These are phyloP conservation scores for Podospora sp. DNA, from an alignment of 495 filamentous ascomycete species.

Conservation along the genomic window DNA sequence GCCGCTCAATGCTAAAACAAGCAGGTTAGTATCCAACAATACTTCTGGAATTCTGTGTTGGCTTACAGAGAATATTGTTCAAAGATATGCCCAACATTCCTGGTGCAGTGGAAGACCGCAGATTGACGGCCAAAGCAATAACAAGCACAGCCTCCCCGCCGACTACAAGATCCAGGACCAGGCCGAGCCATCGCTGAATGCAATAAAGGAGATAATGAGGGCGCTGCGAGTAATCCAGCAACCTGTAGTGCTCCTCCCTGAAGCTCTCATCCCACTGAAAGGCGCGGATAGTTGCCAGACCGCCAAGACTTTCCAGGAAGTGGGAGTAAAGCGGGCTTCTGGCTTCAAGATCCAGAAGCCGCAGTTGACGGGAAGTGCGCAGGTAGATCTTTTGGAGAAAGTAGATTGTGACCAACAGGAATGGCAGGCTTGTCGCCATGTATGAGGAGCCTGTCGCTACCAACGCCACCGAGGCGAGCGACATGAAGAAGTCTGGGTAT, in stretches of 20 bases:
- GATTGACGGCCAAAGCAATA: slow-evolving; percentile 47
- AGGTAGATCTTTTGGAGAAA: slow-evolving; percentile 64
- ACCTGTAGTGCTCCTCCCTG: slow-evolving; percentile 29
- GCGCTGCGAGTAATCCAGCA: slow-evolving; percentile 43
- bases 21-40: too few species aligned
- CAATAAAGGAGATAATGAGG: slow-evolving; percentile 48
- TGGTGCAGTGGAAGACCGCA: slow-evolving; percentile 8
- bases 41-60: too few species aligned
- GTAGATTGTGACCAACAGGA: slow-evolving; percentile 43
- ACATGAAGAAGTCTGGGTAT: background rate
- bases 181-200: slow-evolving; percentile 48
- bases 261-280: slow-evolving; percentile 44
- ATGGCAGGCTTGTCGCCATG: slow-evolving; percentile 27
- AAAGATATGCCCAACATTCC: background rate
- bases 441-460: background rate
- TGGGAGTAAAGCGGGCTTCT: slow-evolving; percentile 64
- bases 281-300: slow-evolving; percentile 50
- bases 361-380: slow-evolving; percentile 64
- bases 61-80: slow-evolving; percentile 1
- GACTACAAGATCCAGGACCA: slow-evolving; percentile 48
- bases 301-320: slow-evolving; percentile 54
- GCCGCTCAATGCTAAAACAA: background rate
- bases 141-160: slow-evolving; percentile 44
- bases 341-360: slow-evolving; percentile 64
- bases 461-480: background rate